Conservation (phyloP, 2,329 filamentous ascomycete genomes). For the Cercospora sojina region DNA sequence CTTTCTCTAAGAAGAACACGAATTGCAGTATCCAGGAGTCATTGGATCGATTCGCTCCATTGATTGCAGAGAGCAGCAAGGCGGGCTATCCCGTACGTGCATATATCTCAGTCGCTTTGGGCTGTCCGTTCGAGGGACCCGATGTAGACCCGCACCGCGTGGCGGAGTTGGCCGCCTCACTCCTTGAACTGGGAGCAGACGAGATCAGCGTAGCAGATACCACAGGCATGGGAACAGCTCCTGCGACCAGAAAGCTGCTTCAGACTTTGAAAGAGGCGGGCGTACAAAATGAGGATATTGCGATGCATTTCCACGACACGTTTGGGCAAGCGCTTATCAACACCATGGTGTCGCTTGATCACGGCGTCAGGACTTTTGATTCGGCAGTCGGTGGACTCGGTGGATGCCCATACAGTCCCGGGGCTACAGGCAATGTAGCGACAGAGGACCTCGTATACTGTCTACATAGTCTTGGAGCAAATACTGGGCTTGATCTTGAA, state of each 20-base stretch:
- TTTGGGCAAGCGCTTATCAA: constrained; percentile 85
- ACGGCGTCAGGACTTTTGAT: constrained; percentile 77
- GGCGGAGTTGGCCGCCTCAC: constrained; percentile 59
- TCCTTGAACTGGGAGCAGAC: constrained; percentile 84
- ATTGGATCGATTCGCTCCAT: constrained; percentile 65
- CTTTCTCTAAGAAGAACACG: constrained; percentile 76
- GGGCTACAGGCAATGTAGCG: constrained; percentile 81
- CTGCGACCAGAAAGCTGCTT: constrained; percentile 64
- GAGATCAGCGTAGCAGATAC: constrained; percentile 90
- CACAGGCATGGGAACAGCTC: constrained; percentile 84
- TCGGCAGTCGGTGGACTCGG: constrained; percentile 76
- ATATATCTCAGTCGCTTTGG: constrained; percentile 77
- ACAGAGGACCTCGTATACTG: constrained; percentile 81
- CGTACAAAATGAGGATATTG: constrained; percentile 67
- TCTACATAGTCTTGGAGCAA: constrained; percentile 69
- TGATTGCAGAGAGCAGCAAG: constrained; percentile 67
- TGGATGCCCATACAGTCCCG: constrained; percentile 81
- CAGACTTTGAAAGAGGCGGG: constrained; percentile 65
- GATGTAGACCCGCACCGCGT: constrained; percentile 60
- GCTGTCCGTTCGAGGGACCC: constrained; percentile 72
- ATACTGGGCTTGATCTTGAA: constrained; percentile 70
- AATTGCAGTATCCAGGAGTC: constrained; percentile 77
- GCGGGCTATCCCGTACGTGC: constrained; percentile 68
- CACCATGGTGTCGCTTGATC: constrained; percentile 71
- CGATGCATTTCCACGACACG: constrained; percentile 83